Conservation (phyloP, 2,329 filamentous ascomycete species). For the Cercospora canescens region DNA sequence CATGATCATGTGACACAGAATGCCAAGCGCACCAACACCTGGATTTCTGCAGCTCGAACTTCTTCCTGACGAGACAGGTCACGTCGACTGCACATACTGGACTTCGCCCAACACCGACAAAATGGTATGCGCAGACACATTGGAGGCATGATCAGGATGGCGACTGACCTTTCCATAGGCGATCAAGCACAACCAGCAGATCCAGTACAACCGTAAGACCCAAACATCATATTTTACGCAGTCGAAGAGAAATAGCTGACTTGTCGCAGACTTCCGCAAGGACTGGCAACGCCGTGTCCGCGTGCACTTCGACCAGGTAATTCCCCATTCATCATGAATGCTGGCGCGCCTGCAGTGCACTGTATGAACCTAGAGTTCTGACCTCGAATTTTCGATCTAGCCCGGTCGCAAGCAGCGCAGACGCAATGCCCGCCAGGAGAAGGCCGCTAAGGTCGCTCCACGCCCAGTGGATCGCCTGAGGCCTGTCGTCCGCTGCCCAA, state of each 20-base stretch:
- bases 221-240: neutral
- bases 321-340: conserved; percentile 57
- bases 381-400: conserved; percentile 53
- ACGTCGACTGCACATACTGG: conserved; percentile 21
- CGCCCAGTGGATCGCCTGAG: conserved; percentile 96
- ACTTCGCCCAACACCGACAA: conserved; percentile 19
- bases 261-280: conserved; percentile 86
- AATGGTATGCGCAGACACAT: conserved; percentile 16
- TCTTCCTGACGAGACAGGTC: conserved; percentile 19
- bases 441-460: conserved; percentile 93
- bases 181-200: conserved; percentile 99
- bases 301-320: conserved; percentile 99
- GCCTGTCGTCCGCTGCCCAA: conserved; percentile 95
- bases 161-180: conserved; percentile 38
- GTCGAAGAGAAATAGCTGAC: conserved; percentile 14
- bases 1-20: neutral
- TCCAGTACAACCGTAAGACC: conserved; percentile 76
- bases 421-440: conserved; percentile 86
- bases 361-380: conserved; percentile 35
- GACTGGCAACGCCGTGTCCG: conserved; percentile 99
- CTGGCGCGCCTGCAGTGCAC: conserved; percentile 51
- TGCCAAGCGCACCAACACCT: conserved; percentile 7
- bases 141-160: neutral
- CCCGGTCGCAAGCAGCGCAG: conserved; percentile 94
- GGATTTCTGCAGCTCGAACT: conserved; percentile 11